A percentile compares a stretch with the other conserved stretches of the same genome.
Conservation (phyloP, 2,329 filamentous ascomycete genomes). For the Sordariomycetes sp. region DNA sequence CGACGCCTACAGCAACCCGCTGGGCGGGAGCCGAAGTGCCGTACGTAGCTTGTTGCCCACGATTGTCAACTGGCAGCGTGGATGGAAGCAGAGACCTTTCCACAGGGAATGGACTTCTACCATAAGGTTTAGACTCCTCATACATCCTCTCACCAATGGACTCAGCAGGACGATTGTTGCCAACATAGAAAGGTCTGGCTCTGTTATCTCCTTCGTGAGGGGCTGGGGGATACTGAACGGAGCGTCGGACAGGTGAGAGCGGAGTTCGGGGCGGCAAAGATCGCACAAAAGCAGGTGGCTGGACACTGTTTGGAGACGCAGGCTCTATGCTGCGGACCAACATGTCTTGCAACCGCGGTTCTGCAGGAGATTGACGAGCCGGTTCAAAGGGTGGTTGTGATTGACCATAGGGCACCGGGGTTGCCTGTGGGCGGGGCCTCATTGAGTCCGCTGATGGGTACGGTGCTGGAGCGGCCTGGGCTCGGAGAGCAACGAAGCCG, state of each 20-base stretch:
- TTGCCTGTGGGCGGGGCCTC: no score
- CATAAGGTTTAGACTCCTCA: no score
- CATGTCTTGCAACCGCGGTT: slow-evolving; percentile 28
- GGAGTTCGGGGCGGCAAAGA: slow-evolving; percentile 17
- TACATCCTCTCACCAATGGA: no score
- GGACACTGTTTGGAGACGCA: slow-evolving; percentile 23
- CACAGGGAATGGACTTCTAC: no score
- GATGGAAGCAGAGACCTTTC: no score
- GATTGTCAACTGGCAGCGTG: no score
- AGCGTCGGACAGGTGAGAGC: slow-evolving; percentile 9
- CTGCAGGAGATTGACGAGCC: background rate
- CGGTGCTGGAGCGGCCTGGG: no score
- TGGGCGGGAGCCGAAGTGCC: background rate
- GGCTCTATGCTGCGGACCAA: slow-evolving; percentile 38
- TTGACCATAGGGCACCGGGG: no score
- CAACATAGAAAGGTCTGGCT: background rate
- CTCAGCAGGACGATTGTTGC: slow-evolving; percentile 1
- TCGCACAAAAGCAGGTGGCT: slow-evolving; percentile 24
- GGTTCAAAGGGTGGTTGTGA: no score
- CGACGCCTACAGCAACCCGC: background rate
- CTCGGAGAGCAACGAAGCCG: no score
- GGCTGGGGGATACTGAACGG: slow-evolving; percentile 9
- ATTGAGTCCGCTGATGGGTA: no score
- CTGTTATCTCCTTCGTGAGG: background rate
- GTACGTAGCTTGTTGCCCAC: no score